These are phyloP conservation scores for Durusdinium trenchii DNA, from an alignment of 73 alveolate genomes.

Conservation along the genomic window DNA sequence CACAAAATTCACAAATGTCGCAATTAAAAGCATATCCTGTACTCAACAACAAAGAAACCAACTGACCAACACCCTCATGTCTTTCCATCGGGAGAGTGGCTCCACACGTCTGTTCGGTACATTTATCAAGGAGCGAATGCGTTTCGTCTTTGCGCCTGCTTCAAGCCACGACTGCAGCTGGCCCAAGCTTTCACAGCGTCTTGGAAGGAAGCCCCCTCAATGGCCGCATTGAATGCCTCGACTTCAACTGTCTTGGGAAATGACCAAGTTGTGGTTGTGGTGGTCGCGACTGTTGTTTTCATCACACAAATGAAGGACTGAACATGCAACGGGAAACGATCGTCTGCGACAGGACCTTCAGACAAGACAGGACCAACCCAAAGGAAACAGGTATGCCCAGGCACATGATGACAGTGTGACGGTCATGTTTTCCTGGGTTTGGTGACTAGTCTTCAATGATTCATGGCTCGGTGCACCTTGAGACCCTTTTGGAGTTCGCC, in stretches of 20 bases:
- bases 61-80: background rate
- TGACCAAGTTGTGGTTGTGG: background rate
- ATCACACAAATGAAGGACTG: no score
- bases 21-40: background rate
- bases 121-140: no score
- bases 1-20: no score
- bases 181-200: constrained; percentile 88
- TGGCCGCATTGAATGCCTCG: constrained; percentile 86
- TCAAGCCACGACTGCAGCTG: constrained; percentile 53
- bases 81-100: no score
- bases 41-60: background rate
- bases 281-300: background rate
- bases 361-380: background rate
- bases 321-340: background rate
- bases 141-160: constrained; percentile 36
- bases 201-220: constrained; percentile 56
- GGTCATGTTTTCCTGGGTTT: no score
- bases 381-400: background rate
- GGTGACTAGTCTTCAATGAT: no score
- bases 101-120: no score
- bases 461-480: constrained; percentile 25
- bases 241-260: background rate
- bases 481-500: constrained; percentile 91
- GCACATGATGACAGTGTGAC: no score
- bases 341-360: background rate